Base-by-base conservation (phyloP, 176 grass and related monocot species). In the Bothriochloa decipiens region DNA sequence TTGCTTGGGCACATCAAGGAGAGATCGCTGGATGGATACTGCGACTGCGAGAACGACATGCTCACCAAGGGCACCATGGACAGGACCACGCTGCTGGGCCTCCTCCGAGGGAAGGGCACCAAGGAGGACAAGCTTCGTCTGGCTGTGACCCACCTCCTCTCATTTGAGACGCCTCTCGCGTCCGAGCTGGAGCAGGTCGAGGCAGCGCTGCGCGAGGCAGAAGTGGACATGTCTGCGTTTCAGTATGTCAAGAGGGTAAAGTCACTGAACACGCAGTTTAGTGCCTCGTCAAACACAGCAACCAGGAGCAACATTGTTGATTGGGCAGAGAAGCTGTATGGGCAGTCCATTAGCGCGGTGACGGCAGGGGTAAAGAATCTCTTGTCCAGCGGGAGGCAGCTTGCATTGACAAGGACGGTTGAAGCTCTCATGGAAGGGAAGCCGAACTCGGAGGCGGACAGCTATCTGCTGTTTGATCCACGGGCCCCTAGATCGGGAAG, bases 281-380 rank as follows among this genome's bases (percentile, higher is more conserved):
- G 86, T 46, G 72, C 76, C 58, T 90, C 90, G 26, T 92, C 92
- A 46, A 91, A 84, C 50, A 90, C 88, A 15, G 90, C 90, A 76
- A 97, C 78, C 74, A 86, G 79, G 80, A 91, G 79, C 75, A 92
- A 97, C 75, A 92, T 97, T 83, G 95, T 97, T 40, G 95, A 97
- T 85, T 97, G 95, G 95, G 95, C 95, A 39, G 95, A 94, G 81
- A 97, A 92, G 79, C 88, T 97, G 58, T 97, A 92, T 40, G 95
- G 95, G 18, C 94, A 94, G 65, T 94, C 94, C 70, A 82, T 97
- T 78, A 94, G 87, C 77, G 94, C 87, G 11, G 90, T 97, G 83
- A 97, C 88, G 25, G 88, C 88, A 55, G 95, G 95, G 53, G 80
- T 97, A 88, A 94, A 89, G 86, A 97, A 97, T 81, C 86, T 94